phyloP scores from a whole-genome alignment of 139 green algal genomes.

The Tetradesmus lagerheimii region DNA sequence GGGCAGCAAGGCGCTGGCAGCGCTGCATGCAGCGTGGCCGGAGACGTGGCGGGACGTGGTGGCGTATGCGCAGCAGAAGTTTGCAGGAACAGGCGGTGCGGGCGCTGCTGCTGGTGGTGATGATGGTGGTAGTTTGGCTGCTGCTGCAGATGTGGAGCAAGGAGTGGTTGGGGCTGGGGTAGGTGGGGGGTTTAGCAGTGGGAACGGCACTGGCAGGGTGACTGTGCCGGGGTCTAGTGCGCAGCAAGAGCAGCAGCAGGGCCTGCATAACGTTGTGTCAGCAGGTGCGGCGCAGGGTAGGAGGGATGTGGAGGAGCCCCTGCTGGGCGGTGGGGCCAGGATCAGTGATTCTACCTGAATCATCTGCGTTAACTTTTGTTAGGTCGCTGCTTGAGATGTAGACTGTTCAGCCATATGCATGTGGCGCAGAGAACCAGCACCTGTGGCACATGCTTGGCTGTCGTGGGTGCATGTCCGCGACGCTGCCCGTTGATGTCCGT shows the following conservation, averaged over 20 bases:
- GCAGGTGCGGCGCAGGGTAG: not conserved
- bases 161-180: not conserved
- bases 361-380: not conserved
- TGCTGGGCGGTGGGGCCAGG: not conserved
- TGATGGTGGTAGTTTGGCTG: too few species aligned
- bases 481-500: too few species aligned
- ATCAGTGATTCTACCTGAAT: not conserved
- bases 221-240: not conserved
- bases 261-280: not conserved
- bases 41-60: constrained; percentile 1
- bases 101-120: not conserved
- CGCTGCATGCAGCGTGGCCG: constrained; percentile 38
- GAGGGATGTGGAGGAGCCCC: constrained; percentile 1
- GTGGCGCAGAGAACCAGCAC: too few species aligned
- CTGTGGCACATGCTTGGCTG: too few species aligned
- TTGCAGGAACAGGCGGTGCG: not conserved
- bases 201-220: not conserved
- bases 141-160: not conserved
- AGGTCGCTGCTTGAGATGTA: too few species aligned
- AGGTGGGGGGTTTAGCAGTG: not conserved
- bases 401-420: too few species aligned
- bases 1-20: constrained; percentile 3
- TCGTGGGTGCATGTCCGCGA: too few species aligned
- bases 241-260: not conserved
- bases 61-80: constrained; percentile 8